phyloP scores from a whole-genome alignment of 1,284 basidiomycete genomes.

The Hymenochaete sp. region DNA sequence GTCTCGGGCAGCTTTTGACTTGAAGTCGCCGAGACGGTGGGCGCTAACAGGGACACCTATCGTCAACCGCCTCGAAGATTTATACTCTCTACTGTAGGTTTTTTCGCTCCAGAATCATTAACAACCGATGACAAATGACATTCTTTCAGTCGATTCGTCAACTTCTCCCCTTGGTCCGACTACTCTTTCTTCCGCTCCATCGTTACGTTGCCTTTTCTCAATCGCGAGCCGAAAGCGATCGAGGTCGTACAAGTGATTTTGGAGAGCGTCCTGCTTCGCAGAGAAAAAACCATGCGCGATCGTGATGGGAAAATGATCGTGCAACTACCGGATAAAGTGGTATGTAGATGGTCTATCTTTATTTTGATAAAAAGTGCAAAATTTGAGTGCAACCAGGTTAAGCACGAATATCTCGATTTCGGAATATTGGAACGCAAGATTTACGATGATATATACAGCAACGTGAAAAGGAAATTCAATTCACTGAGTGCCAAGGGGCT shows the following conservation, averaged over 20 bases:
- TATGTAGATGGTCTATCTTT: constrained; percentile 24
- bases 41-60: constrained; percentile 94
- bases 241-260: constrained; percentile 91
- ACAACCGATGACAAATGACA: background rate
- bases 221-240: constrained; percentile 81
- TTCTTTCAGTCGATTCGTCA: constrained; percentile 68
- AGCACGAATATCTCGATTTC: constrained; percentile 67
- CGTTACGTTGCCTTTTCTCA: constrained; percentile 82
- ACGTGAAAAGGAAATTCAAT: constrained; percentile 67
- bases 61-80: constrained; percentile 89
- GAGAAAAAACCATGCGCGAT: constrained; percentile 93
- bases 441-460: constrained; percentile 68
- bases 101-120: background rate
- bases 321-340: constrained; percentile 80
- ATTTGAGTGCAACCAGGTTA: constrained; percentile 33
- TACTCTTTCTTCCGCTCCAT: constrained; percentile 87
- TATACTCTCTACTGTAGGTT: constrained; percentile 78
- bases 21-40: constrained; percentile 80
- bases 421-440: constrained; percentile 70
- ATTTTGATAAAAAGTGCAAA: background rate
- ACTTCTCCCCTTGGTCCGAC: constrained; percentile 87
- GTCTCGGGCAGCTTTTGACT: constrained; percentile 83
- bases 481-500: constrained; percentile 68
- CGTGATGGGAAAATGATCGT: constrained; percentile 84
- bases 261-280: constrained; percentile 80